phyloP scores from a whole-genome alignment of 176 grass and related monocot species.

The Typha latifolia region DNA sequence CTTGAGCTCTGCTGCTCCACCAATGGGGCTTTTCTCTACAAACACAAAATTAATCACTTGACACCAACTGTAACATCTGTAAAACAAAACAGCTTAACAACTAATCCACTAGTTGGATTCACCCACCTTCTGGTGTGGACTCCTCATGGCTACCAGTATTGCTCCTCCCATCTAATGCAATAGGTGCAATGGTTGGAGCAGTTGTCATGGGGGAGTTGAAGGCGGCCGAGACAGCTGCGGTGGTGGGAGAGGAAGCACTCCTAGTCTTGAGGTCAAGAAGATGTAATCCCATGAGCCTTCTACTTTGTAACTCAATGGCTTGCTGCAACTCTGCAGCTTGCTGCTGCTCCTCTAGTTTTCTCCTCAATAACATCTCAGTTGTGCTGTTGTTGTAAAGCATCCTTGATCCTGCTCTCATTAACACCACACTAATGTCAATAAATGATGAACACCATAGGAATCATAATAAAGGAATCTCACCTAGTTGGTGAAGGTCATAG shows the following conservation, averaged over 20 bases:
- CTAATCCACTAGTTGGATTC: background rate
- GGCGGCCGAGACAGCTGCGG: background rate
- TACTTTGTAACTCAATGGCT: constrained; percentile 65
- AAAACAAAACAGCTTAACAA: background rate
- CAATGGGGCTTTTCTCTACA: background rate
- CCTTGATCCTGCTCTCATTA: constrained; percentile 42
- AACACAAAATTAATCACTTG: background rate
- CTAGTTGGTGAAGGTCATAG: constrained; percentile 79
- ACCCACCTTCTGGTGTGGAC: constrained; percentile 20
- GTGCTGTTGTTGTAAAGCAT: constrained; percentile 61
- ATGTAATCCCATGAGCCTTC: constrained; percentile 56
- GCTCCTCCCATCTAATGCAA: constrained; percentile 14
- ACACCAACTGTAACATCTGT: background rate
- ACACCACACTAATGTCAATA: background rate
- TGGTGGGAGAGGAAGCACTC: constrained; percentile 5
- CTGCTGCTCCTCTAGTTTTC: constrained; percentile 81
- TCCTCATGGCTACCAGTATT: constrained; percentile 19
- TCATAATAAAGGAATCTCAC: constrained; percentile 17
- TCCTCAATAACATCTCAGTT: constrained; percentile 49
- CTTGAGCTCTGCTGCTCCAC: constrained; percentile 21
- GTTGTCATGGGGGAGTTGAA: constrained; percentile 1
- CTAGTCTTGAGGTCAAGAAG: constrained; percentile 54
- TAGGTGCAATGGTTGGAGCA: constrained; percentile 10
- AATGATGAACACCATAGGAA: background rate
- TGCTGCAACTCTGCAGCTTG: constrained; percentile 66